A percentile compares a stretch with the other conserved stretches of the same genome.
Conservation (phyloP, 2,329 filamentous ascomycete genomes). For the Dactylellina sp. region DNA sequence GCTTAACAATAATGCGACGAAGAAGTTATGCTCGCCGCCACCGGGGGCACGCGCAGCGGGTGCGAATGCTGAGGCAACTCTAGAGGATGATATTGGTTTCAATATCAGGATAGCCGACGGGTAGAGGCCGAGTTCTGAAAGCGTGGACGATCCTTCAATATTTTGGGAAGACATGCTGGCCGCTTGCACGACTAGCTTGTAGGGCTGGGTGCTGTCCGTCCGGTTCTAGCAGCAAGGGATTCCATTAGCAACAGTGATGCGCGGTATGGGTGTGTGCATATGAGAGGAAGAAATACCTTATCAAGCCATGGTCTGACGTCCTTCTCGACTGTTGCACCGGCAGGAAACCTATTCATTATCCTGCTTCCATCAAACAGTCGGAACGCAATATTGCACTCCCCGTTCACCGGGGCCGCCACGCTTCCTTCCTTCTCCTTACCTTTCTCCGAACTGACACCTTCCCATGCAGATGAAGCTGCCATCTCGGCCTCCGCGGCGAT, state of each 20-base stretch:
- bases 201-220: constrained; percentile 37
- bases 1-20: constrained; percentile 40
- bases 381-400: constrained; percentile 40
- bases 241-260: constrained; percentile 7
- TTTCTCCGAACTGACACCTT: constrained; percentile 2
- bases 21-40: constrained; percentile 42
- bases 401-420: constrained; percentile 6
- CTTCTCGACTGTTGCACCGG: constrained; percentile 28
- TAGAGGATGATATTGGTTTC: constrained; percentile 31
- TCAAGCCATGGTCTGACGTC: constrained; percentile 50
- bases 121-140: constrained; percentile 40
- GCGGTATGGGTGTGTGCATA: not conserved
- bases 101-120: constrained; percentile 50
- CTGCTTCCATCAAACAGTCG: constrained; percentile 45
- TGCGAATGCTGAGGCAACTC: constrained; percentile 34
- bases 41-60: constrained; percentile 8
- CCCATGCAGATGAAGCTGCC: constrained; percentile 4
- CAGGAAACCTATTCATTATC: constrained; percentile 35
- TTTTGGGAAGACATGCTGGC: constrained; percentile 29
- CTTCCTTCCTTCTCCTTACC: constrained; percentile 26
- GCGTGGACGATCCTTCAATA: constrained; percentile 34
- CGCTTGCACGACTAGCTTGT: constrained; percentile 38
- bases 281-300: constrained; percentile 12
- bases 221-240: constrained; percentile 25
- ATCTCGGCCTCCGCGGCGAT: constrained; percentile 51